These are phyloP conservation scores for Rubroboletus pulcherrimus DNA, from an alignment of 768 basidiomycete genomes.

Conservation along the genomic window DNA sequence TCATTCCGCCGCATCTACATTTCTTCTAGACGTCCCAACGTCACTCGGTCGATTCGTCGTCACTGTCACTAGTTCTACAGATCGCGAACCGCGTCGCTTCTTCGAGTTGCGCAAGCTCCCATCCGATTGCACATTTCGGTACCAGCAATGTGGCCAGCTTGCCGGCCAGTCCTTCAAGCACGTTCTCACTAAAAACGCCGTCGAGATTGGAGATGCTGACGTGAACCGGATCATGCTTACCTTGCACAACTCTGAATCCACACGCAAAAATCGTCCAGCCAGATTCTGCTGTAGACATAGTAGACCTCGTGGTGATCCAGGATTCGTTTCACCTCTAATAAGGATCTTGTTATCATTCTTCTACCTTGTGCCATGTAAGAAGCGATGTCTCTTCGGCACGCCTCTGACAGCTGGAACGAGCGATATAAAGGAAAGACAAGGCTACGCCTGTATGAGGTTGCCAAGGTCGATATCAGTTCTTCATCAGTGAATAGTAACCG, in stretches of 20 bases:
- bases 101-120: constrained; percentile 71
- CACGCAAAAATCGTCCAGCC: constrained; percentile 82
- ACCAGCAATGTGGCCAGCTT: constrained; percentile 40
- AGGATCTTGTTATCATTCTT: constrained; percentile 56
- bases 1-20: background rate
- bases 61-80: constrained; percentile 57
- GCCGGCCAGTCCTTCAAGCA: constrained; percentile 44
- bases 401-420: constrained; percentile 69
- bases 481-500: constrained; percentile 33
- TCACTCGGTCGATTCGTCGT: constrained; percentile 54
- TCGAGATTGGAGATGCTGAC: background rate
- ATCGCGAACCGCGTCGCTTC: constrained; percentile 39
- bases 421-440: constrained; percentile 78
- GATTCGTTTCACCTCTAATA: constrained; percentile 69
- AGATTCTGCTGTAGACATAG: constrained; percentile 84
- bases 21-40: constrained; percentile 6
- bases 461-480: constrained; percentile 50
- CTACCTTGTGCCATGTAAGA: constrained; percentile 55
- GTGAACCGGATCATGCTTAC: constrained; percentile 38
- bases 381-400: constrained; percentile 63
- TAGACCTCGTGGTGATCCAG: constrained; percentile 83
- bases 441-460: constrained; percentile 68
- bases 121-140: constrained; percentile 56
- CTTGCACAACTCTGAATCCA: constrained; percentile 71
- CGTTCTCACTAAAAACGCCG: constrained; percentile 48